Percentiles rank a stretch among this genome's conserved stretches.
Conservation (phyloP, 1,284 basidiomycete genomes). For the Apiotrichum veenhuisii region DNA sequence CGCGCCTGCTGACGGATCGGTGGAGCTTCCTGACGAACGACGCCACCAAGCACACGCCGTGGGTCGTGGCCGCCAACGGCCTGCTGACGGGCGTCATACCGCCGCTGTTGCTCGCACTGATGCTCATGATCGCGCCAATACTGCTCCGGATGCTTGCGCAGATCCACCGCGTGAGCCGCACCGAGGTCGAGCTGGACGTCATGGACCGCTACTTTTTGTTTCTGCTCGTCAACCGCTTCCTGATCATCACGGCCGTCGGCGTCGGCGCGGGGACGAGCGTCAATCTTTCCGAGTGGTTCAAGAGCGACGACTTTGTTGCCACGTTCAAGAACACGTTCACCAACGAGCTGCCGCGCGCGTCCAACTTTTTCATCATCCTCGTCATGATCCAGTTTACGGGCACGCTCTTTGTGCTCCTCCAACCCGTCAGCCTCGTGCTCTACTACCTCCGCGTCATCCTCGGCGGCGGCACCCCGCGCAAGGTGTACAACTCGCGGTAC, state of each 20-base stretch:
- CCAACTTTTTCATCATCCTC: constrained; percentile 75
- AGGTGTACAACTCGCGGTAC: constrained; percentile 51
- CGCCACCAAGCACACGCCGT: constrained; percentile 25
- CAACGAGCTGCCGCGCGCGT: constrained; percentile 63
- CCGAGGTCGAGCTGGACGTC: constrained; percentile 66
- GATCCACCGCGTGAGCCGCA: constrained; percentile 67
- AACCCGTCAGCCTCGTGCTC: constrained; percentile 60
- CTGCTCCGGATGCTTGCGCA: constrained; percentile 64
- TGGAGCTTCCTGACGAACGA: constrained; percentile 57
- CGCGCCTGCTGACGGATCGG: not conserved
- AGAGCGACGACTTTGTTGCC: not conserved
- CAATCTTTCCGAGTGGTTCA: not conserved
- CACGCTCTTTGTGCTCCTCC: constrained; percentile 54
- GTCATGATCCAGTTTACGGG: constrained; percentile 55
- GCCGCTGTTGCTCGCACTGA: constrained; percentile 62
- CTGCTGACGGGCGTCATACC: constrained; percentile 65
- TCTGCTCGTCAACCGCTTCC: constrained; percentile 63
- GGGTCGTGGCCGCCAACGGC: constrained; percentile 52
- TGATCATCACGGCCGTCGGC: constrained; percentile 63
- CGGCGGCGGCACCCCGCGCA: constrained; percentile 51
- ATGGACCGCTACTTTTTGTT: constrained; percentile 74
- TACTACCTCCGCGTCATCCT: constrained; percentile 63
- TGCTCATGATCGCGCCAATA: constrained; percentile 66
- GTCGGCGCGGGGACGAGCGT: not conserved
- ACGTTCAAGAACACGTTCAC: constrained; percentile 30